Evolutionary conservation across 306 rosid genomes (phyloP).

Genomic region (Gastrolobium bilobum): DNA sequence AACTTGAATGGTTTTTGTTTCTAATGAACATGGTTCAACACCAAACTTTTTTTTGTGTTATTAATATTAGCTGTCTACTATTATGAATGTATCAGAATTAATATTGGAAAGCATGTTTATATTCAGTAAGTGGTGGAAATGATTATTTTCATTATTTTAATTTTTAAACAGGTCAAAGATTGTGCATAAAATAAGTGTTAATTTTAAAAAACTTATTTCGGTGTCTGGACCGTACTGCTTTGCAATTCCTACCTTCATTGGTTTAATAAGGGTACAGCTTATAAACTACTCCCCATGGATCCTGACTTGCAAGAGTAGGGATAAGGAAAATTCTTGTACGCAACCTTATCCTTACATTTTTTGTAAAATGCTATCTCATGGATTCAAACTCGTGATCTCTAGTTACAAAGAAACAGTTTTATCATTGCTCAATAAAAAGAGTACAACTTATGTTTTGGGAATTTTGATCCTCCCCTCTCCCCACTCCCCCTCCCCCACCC

Average conservation of each 20-base stretch:
- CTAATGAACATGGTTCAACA: background rate
- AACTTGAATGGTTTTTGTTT: constrained; percentile 7
- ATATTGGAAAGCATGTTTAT: background rate
- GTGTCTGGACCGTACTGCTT: background rate
- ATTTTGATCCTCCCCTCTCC: background rate
- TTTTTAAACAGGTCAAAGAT: background rate
- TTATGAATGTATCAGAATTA: background rate
- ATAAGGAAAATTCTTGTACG: no score
- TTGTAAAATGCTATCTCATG: no score
- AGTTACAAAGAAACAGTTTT: no score
- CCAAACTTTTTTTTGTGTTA: background rate
- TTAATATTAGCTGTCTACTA: constrained; percentile 4
- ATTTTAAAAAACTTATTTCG: constrained; percentile 2
- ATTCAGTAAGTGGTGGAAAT: background rate
- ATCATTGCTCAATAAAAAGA: background rate
- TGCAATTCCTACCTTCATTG: background rate
- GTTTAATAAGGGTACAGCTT: background rate
- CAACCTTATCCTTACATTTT: no score
- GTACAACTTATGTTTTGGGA: background rate
- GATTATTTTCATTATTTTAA: background rate
- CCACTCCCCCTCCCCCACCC: no score
- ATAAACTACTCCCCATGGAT: no score
- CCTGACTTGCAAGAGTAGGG: no score
- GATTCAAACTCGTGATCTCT: no score
- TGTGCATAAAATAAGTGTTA: background rate